Conservation (phyloP, 768 basidiomycete genomes). For the Hebeloma cylindrosporum region DNA sequence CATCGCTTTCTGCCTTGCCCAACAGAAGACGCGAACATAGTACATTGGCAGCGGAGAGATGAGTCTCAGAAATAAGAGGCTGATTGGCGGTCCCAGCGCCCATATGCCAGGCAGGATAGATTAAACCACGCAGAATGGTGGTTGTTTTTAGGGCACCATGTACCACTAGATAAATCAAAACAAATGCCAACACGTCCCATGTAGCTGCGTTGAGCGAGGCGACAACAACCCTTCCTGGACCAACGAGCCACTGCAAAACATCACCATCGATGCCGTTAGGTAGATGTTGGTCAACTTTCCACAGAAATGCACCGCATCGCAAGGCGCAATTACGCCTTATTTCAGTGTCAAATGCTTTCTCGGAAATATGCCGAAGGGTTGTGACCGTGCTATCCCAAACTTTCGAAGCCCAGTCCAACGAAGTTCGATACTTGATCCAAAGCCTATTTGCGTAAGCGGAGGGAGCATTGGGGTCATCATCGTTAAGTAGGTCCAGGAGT, state of each 20-base stretch:
- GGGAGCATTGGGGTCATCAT: conserved; percentile 59
- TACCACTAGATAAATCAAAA: conserved; percentile 63
- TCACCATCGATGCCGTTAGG: conserved; percentile 69
- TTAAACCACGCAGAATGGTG: conserved; percentile 68
- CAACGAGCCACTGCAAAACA: conserved; percentile 71
- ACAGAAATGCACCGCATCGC: conserved; percentile 69
- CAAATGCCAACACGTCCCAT: conserved; percentile 65
- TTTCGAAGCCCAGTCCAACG: conserved; percentile 75
- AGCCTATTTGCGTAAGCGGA: conserved; percentile 71
- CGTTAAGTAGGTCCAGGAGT: conserved; percentile 63
- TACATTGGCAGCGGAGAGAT: conserved; percentile 61
- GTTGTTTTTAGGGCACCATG: conserved; percentile 71
- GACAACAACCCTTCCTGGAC: conserved; percentile 65
- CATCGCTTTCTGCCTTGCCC: conserved; percentile 42
- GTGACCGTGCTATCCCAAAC: conserved; percentile 84
- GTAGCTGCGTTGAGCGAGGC: conserved; percentile 55
- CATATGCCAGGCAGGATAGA: conserved; percentile 77
- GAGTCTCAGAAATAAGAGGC: conserved; percentile 43
- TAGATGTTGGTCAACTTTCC: conserved; percentile 76
- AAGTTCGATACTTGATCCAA: conserved; percentile 81
- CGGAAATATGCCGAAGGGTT: conserved; percentile 67
- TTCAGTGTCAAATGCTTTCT: conserved; percentile 47
- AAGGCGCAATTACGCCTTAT: conserved; percentile 54
- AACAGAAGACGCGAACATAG: conserved; percentile 64
- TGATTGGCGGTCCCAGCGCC: conserved; percentile 45